Percentiles rank a stretch among this genome's conserved stretches.
phyloP scores from a whole-genome alignment of 495 filamentous ascomycete species.

The Chaetomium fimeti region DNA sequence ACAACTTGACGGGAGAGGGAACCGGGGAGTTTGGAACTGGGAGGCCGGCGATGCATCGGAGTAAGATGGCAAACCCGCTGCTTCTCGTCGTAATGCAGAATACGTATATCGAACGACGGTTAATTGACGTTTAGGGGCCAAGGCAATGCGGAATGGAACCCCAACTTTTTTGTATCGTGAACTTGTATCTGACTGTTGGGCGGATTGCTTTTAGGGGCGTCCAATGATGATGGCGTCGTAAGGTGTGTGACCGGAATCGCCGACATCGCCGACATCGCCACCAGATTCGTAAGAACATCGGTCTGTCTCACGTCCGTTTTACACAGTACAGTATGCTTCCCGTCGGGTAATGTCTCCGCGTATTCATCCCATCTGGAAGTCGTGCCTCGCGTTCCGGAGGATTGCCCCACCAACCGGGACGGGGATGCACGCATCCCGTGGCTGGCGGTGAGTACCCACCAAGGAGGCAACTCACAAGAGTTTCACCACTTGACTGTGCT shows the following conservation, averaged over 20 bases:
- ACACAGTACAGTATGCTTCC: background rate
- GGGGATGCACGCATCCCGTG: constrained; percentile 1
- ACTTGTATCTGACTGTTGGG: no score
- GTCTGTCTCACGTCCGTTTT: background rate
- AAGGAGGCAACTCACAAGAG: background rate
- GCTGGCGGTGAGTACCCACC: background rate
- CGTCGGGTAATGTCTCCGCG: background rate
- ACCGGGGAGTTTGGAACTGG: no score
- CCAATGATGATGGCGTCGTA: no score
- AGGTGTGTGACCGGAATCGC: background rate
- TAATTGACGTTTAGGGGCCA: no score
- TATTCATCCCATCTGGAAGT: background rate
- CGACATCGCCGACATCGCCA: background rate
- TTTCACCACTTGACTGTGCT: background rate
- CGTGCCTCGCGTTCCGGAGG: background rate
- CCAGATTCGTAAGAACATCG: background rate
- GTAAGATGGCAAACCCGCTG: no score
- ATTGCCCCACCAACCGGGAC: background rate
- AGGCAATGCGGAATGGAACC: no score
- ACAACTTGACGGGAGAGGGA: no score
- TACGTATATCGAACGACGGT: no score
- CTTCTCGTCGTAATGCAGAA: no score
- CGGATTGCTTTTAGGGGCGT: no score
- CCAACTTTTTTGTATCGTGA: no score
- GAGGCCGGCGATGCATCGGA: no score